Evolutionary conservation across 768 basidiomycete species (phyloP).

Genomic region (Amyloporia xantha): DNA sequence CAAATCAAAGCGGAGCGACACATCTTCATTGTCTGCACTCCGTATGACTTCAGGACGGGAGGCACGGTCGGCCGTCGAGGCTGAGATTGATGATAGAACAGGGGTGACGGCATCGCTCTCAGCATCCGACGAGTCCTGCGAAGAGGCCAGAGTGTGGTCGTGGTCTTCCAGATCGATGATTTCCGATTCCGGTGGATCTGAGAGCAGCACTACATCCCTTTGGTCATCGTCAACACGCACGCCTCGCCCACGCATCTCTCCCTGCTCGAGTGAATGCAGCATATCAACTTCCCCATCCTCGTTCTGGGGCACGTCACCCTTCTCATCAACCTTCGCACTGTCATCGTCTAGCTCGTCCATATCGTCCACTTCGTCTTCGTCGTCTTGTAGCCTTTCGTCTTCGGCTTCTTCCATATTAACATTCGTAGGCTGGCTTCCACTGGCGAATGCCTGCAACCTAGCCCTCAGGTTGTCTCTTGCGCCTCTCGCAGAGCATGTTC

Average conservation of each 20-base stretch:
- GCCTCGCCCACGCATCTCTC: neutral
- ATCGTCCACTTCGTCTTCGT: conserved; percentile 9
- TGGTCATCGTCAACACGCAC: neutral
- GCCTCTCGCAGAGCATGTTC: conserved; percentile 13
- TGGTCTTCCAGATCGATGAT: conserved; percentile 7
- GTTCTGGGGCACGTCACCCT: conserved; percentile 14
- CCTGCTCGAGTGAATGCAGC: neutral
- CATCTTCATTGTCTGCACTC: conserved; percentile 5
- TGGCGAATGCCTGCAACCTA: conserved; percentile 47
- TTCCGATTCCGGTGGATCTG: neutral
- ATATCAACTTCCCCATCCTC: conserved; percentile 4
- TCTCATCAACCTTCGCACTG: no score
- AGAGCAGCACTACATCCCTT: neutral
- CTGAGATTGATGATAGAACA: neutral
- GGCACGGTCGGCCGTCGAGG: neutral
- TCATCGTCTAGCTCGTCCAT: conserved; percentile 14
- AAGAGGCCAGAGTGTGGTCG: no score
- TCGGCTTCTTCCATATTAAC: conserved; percentile 19
- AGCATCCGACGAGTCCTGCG: neutral
- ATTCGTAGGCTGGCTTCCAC: conserved; percentile 32
- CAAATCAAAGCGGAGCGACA: conserved; percentile 7
- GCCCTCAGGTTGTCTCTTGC: conserved; percentile 35
- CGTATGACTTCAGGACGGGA: conserved; percentile 12
- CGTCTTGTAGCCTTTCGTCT: conserved; percentile 7
- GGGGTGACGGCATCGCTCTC: neutral